Evolutionary conservation across 1,284 basidiomycete species (phyloP).

Genomic region (Melanopsichium pennsylvanicum): DNA sequence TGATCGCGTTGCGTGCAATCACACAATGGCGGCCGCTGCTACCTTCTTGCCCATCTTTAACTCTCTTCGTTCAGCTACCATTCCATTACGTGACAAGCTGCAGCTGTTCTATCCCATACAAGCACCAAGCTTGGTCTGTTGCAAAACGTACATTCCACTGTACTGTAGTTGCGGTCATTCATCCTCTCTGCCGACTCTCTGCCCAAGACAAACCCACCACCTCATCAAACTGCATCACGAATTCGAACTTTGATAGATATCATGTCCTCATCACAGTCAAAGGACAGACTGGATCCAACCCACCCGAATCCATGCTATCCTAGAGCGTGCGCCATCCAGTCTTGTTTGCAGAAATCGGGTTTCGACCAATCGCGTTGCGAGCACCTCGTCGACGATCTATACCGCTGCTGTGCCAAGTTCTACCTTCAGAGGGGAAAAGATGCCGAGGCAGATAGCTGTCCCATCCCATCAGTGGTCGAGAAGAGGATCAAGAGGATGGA

Average conservation of each 20-base stretch:
- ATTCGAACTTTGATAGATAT: too few relatives aligned
- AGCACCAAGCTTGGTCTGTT: too few relatives aligned
- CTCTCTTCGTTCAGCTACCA: too few relatives aligned
- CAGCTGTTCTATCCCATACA: too few relatives aligned
- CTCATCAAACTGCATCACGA: background rate
- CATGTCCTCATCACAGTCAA: conserved; percentile 14
- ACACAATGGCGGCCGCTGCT: too few relatives aligned
- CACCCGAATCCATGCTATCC: conserved; percentile 60
- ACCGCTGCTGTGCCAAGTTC: conserved; percentile 59
- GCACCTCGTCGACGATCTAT: conserved; percentile 54
- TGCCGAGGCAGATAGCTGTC: conserved; percentile 56
- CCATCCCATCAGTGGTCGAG: conserved; percentile 49
- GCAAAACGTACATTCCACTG: too few relatives aligned
- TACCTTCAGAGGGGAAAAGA: conserved; percentile 51
- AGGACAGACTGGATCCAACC: conserved; percentile 23
- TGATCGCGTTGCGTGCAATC: too few relatives aligned
- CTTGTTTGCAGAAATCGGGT: conserved; percentile 55
- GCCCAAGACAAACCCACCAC: too few relatives aligned
- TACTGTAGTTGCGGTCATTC: too few relatives aligned
- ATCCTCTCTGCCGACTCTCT: too few relatives aligned
- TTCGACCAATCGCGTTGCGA: conserved; percentile 61
- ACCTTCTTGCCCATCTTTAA: too few relatives aligned
- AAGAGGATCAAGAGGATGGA: conserved; percentile 47
- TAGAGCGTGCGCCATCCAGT: conserved; percentile 58
- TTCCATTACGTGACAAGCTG: too few relatives aligned